A percentile compares a stretch with the other conserved stretches of the same genome.
Conservation (phyloP, 2,329 filamentous ascomycete genomes). For the Onygena corvina region DNA sequence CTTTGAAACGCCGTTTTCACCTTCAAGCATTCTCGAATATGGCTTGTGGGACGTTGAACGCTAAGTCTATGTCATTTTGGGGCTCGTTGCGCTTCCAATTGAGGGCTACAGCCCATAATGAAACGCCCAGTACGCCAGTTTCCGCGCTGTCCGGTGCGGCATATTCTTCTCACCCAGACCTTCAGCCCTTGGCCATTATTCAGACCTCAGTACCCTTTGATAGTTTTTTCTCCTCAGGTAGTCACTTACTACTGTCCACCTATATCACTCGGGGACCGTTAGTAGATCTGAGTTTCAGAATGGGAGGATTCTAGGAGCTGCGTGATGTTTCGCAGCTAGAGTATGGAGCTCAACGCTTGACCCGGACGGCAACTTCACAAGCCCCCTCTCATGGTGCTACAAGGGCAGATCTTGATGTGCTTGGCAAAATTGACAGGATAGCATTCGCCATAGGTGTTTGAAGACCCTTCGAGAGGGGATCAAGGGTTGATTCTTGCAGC, state of each 20-base stretch:
- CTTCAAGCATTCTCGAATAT: conserved; percentile 5
- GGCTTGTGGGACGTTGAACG: background rate
- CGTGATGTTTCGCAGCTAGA: background rate
- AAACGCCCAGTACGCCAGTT: too few species aligned
- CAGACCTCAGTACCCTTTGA: too few species aligned
- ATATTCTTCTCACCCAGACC: too few species aligned
- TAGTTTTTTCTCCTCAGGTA: too few species aligned
- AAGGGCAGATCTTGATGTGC: background rate
- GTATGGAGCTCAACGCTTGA: background rate
- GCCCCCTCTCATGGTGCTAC: background rate
- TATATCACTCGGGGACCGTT: background rate
- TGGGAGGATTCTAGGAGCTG: background rate
- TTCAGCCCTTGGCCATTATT: too few species aligned
- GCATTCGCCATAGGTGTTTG: background rate
- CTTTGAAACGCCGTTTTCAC: conserved; percentile 2
- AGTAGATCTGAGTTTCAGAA: background rate
- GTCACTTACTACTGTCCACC: background rate
- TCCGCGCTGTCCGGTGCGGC: too few species aligned
- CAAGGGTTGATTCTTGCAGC: background rate
- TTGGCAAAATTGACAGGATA: background rate
- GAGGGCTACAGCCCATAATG: background rate
- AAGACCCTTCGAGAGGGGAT: background rate
- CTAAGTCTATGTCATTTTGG: background rate
- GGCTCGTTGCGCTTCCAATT: background rate
- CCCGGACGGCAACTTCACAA: background rate